These are phyloP conservation scores for Mycena vulgaris DNA, from an alignment of 768 basidiomycete species.

Conservation along the genomic window DNA sequence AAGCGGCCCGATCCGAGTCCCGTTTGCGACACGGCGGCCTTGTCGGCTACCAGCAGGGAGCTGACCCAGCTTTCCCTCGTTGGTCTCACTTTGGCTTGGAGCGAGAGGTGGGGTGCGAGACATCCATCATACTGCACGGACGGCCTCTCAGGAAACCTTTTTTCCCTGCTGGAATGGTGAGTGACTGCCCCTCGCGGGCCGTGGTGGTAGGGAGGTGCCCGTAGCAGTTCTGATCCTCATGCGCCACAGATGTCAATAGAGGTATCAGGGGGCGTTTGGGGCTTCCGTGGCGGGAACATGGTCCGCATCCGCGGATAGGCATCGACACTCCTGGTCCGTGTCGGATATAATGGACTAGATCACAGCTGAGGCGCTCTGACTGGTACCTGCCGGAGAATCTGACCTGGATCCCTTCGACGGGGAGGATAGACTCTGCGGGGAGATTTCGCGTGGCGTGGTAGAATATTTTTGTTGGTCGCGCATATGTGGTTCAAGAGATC, in stretches of 20 bases:
- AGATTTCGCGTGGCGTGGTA: neutral
- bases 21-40: neutral
- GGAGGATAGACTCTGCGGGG: neutral
- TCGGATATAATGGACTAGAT: too few relatives aligned
- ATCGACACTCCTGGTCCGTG: neutral
- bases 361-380: too few relatives aligned
- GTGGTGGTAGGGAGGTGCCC: neutral
- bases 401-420: too few relatives aligned
- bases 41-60: neutral
- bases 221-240: neutral
- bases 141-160: neutral
- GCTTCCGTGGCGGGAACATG: neutral
- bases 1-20: conserved; percentile 1
- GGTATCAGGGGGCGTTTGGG: neutral
- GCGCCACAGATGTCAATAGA: neutral
- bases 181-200: neutral
- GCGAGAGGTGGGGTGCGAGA: neutral
- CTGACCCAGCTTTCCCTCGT: neutral
- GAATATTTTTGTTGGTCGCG: neutral
- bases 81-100: neutral
- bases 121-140: neutral
- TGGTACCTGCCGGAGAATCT: too few relatives aligned
- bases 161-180: neutral
- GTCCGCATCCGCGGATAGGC: neutral
- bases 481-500: neutral